phyloP scores from a whole-genome alignment of 495 filamentous ascomycete genomes.

The Hypoxylon lenormandii region DNA sequence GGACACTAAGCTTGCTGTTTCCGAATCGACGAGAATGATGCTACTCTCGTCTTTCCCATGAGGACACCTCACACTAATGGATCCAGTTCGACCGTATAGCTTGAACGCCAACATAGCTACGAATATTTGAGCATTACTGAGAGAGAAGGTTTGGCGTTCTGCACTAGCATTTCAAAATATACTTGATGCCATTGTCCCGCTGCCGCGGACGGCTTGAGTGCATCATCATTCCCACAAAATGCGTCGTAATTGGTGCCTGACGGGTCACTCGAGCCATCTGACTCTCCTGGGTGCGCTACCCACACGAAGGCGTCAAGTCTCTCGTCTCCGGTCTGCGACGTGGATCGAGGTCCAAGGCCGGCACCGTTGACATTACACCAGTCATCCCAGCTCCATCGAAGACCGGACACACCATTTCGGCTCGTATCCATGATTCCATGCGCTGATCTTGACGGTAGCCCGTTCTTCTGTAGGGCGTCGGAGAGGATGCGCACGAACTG shows the following conservation, averaged over 20 bases:
- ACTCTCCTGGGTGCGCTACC: slow-evolving; percentile 75
- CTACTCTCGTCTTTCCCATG: too few species aligned
- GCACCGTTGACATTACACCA: slow-evolving; percentile 76
- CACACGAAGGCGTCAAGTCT: slow-evolving; percentile 74
- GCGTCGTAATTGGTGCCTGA: slow-evolving; percentile 65
- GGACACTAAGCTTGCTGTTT: too few species aligned
- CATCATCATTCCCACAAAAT: slow-evolving; percentile 65
- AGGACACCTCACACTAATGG: too few species aligned
- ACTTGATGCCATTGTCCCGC: slow-evolving; percentile 73
- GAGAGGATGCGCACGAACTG: slow-evolving; percentile 69
- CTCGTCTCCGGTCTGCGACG: slow-evolving; percentile 64
- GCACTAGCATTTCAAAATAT: slow-evolving; percentile 67
- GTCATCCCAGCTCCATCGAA: slow-evolving; percentile 69
- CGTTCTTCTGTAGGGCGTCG: slow-evolving; percentile 61
- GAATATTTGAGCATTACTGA: too few species aligned
- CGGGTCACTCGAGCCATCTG: slow-evolving; percentile 71
- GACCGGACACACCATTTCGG: slow-evolving; percentile 70
- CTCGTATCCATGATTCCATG: slow-evolving; percentile 65
- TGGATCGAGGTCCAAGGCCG: slow-evolving; percentile 71
- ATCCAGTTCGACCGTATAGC: too few species aligned
- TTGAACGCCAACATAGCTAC: too few species aligned
- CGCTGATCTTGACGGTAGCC: slow-evolving; percentile 58
- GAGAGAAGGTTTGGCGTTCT: too few species aligned
- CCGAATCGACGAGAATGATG: too few species aligned
- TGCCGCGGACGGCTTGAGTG: slow-evolving; percentile 67